Base-by-base conservation (phyloP, 768 basidiomycete species). In the Obba rivulosa region DNA sequence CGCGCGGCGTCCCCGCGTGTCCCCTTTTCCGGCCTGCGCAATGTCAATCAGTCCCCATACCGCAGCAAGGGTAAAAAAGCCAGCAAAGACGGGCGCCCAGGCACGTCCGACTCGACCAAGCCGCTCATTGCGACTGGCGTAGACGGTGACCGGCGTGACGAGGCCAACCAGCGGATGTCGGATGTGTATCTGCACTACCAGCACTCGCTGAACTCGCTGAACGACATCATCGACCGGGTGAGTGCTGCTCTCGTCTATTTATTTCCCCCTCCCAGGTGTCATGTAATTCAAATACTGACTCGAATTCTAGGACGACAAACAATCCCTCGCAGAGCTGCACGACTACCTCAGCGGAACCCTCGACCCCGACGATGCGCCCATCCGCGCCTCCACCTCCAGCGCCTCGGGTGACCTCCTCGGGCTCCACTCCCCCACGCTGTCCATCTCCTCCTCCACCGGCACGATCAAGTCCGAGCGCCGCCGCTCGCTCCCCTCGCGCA, bases 201-300 rank as follows among this genome's bases (percentile, higher is more conserved):
- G 49, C 80, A 86, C 52, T 92, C 89, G 22, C 66, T 92, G 54
- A 83, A 84, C 52, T 90, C 89, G n/a, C 68, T 92, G 48, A 71
- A 77, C 49, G 86, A 88, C 59, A 89, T 92, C 51, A 71, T 92
- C 31, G 86, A 90, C 61, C 71, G 84, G 57, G 88, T 91, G 63
- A 47, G 83, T 72, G n/a, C n/a, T n/a, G n/a, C n/a, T 28, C 21
- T 43, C 34, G 25, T 46, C n/a, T 17, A 43, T 34, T 8, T 41
- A 11, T 34, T 11, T 8, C 43, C 21, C 42, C 41, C n/a, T 31
- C 22, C 9, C n/a, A 17, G 25, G 24, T 53, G 48, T 39, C 53
- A 17, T 23, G 23, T 43, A 43, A 48, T n/a, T 53, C 34, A 38
- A 40, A 37, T 41, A 21, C 23, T 45, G 38, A 34, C 17, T 21